These are phyloP conservation scores for Leptodermis oblonga DNA, from an alignment of 257 asterid species.

Conservation along the genomic window DNA sequence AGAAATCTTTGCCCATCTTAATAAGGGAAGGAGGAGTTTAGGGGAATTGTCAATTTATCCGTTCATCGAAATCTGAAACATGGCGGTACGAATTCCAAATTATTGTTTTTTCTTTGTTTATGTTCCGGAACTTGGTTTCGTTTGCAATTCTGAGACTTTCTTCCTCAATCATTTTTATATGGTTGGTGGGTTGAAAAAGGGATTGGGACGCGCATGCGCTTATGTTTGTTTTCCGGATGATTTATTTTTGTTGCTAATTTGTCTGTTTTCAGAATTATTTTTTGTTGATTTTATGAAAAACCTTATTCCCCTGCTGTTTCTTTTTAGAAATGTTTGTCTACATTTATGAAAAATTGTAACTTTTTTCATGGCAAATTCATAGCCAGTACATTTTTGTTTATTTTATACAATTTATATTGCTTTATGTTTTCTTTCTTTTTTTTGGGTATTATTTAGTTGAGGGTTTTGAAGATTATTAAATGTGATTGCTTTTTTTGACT, in stretches of 20 bases:
- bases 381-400: neutral
- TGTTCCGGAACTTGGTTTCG: neutral
- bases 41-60: neutral
- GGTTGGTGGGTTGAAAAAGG: neutral
- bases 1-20: neutral
- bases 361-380: neutral
- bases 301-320: neutral
- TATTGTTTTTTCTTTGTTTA: neutral
- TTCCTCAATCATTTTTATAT: neutral
- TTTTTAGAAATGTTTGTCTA: neutral
- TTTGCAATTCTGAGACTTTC: too few species aligned
- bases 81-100: constrained; percentile 13
- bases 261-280: too few species aligned
- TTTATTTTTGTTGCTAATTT: neutral
- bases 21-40: neutral
- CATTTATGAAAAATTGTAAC: neutral
- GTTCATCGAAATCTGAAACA: neutral
- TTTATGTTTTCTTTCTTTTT: neutral
- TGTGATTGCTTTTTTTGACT: neutral
- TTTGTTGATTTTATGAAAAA: neutral
- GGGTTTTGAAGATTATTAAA: neutral
- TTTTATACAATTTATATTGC: neutral
- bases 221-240: neutral
- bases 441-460: neutral
- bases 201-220: neutral